Evolutionary conservation across 352 stramenopile genomes (phyloP), one percentile per base, ranked within the genome.

Genomic region (Phytophthora lateralis): DNA sequence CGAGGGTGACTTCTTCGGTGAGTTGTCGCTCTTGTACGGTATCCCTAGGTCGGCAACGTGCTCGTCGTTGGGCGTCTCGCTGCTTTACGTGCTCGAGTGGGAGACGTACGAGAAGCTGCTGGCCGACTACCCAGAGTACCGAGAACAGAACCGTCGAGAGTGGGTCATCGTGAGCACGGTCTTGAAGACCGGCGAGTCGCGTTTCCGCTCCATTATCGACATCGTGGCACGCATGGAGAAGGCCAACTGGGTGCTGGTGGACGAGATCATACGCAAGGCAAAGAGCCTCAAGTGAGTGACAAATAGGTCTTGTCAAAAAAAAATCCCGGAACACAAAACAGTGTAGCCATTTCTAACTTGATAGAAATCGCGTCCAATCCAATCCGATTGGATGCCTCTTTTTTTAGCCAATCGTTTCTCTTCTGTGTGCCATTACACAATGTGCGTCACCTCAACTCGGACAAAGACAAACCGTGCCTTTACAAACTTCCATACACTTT

Each of bases 71-170:
- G 82, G 77, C 24, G 75, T 78, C n/a, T 87, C 75, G 41, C 55
- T 90, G 57, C 73, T 93, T n/a, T 91, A 90, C 55, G 82, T 93
- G 46, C 71, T 93, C 29, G 82, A 91, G 60, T 88, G 78, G 76
- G 68, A 81, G 60, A 78, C 77, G 68, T 93, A 91, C 67, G 82
- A 93, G 54, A 66, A 61, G 42, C 44, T 91, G 12, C 57, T 93
- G 59, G 53, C 65, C n/a, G 80, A 89, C 48, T 93, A 83, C 43
- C 82, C 85, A 0, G 80, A 92, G 64, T 91, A 93, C 51, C 78
- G 77, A 11, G 68, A 84, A 43, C 66, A 86, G 48, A 93, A 91
- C 60, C 78, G 82, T 2, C 79, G 81, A 17, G 84, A 89, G 49
- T 93, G 85, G 85, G 78, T 90, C 41, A 62, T 90, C 38, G 75